Evolutionary conservation across 768 basidiomycete species (phyloP), one percentile per base, ranked within the genome.

Genomic region (Mycena alexandri): DNA sequence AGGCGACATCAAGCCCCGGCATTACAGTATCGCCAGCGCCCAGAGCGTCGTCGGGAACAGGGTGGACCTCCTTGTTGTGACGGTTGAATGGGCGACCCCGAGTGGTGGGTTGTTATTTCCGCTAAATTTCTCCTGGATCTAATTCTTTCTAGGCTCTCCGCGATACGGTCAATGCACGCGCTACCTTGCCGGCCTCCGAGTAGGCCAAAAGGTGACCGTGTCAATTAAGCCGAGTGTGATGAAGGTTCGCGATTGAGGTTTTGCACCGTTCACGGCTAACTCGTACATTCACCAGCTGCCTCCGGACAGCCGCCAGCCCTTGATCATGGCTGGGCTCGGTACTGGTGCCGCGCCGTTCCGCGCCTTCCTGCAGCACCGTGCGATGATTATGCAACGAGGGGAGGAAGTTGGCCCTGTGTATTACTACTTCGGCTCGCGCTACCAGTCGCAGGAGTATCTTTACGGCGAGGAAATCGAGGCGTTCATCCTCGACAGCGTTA

Each of bases 321-420:
- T 99, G 79, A 97, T 99, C 80, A 96, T 99, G 94, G 95, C 97
- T 38, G 98, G 98, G 71, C 90, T 99, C 34, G 98, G 98, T 54
- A 99, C 98, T 5, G 98, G 97, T 62, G 98, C 96, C 11, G 98
- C 98, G 13, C 98, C 98, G 24, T 99, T 99, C 93, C 94, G 98
- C 64, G 98, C 98, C 9, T 99, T 99, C 87, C 89, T 98, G 67
- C 98, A 99, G 78, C 90, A 99, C 79, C 91, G 97, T 63, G 95
- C 95, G 9, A 89, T 85, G 86, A 90, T 96, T 63, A 84, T 87
- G 34, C 79, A 89, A 34, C 90, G 93, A 75, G 91, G 92, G 29
- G 82, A 91, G 70, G 85, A 92, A 56, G 89, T 98, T 65, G 98
- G 98, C 0, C 97, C 97, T 2, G 87, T 95, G 12, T 91, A 98